phyloP scores from a whole-genome alignment of 768 basidiomycete species.

The Phaeolepiota aurea region DNA sequence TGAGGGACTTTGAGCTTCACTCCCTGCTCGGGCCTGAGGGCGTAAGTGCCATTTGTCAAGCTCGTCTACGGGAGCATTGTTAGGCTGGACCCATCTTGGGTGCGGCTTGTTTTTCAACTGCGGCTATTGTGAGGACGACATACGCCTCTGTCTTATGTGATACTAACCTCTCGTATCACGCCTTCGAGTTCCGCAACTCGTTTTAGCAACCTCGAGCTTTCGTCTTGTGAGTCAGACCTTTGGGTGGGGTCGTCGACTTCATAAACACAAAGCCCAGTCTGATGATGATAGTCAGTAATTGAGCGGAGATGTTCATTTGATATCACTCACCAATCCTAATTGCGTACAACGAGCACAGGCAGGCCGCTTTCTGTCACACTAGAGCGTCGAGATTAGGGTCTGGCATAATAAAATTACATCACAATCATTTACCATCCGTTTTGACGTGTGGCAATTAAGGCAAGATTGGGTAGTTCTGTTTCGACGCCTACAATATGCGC shows the following conservation, averaged over 20 bases:
- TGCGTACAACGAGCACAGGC: constrained; percentile 43
- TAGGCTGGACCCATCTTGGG: constrained; percentile 51
- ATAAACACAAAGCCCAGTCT: constrained; percentile 81
- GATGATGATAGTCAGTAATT: constrained; percentile 3
- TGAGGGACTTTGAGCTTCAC: constrained; percentile 15
- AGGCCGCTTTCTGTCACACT: constrained; percentile 44
- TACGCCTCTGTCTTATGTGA: too few relatives aligned
- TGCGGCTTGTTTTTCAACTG: constrained; percentile 71
- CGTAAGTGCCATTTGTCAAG: constrained; percentile 18
- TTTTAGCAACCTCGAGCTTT: constrained; percentile 56
- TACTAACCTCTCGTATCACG: constrained; percentile 66
- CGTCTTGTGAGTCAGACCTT: constrained; percentile 46
- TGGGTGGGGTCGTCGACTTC: constrained; percentile 72
- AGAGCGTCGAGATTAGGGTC: not conserved
- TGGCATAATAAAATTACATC: not conserved
- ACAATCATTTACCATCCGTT: constrained; percentile 50
- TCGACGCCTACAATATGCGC: constrained; percentile 32
- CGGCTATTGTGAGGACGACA: too few relatives aligned
- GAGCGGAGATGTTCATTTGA: not conserved
- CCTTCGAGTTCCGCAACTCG: constrained; percentile 80
- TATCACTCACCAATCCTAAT: constrained; percentile 32
- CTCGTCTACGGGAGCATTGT: constrained; percentile 23
- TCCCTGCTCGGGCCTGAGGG: constrained; percentile 8
- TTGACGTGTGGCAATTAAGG: constrained; percentile 66
- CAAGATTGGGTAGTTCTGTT: constrained; percentile 72